A percentile compares a stretch with the other conserved stretches of the same genome.
These are phyloP conservation scores for Knoxia roxburghii DNA, from an alignment of 257 asterid species.

Conservation along the genomic window DNA sequence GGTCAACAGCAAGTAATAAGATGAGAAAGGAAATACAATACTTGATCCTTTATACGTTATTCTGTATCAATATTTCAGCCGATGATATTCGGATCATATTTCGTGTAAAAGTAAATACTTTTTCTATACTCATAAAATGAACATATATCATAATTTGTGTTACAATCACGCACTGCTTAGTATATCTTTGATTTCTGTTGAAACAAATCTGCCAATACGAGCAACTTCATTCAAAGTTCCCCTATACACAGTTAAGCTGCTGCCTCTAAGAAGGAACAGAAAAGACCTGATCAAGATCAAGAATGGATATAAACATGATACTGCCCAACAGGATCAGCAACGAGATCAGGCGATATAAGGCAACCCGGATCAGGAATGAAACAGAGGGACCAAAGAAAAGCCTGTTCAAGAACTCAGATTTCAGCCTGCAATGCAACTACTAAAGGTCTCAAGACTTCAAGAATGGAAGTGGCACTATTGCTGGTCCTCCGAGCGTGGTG, in stretches of 20 bases:
- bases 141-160: too few species aligned
- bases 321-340: not conserved
- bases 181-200: not conserved
- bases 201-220: not conserved
- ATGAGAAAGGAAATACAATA: too few species aligned
- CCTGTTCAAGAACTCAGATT: constrained; percentile 7
- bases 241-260: constrained; percentile 3
- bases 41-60: too few species aligned
- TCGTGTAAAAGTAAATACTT: too few species aligned
- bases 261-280: too few species aligned
- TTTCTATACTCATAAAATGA: too few species aligned
- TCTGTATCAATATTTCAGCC: too few species aligned
- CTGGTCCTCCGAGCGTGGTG: not conserved
- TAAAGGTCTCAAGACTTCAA: not conserved
- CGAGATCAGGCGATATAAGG: not conserved
- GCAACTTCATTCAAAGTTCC: not conserved
- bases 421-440: constrained; percentile 3
- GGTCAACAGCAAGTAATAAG: too few species aligned
- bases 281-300: too few species aligned
- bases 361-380: too few species aligned
- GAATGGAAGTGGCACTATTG: not conserved
- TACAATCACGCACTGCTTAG: not conserved
- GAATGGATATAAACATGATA: not conserved
- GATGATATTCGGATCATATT: too few species aligned
- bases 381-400: too few species aligned